Evolutionary conservation across 352 stramenopile genomes (phyloP).

Genomic region (Phytophthora idaei): DNA sequence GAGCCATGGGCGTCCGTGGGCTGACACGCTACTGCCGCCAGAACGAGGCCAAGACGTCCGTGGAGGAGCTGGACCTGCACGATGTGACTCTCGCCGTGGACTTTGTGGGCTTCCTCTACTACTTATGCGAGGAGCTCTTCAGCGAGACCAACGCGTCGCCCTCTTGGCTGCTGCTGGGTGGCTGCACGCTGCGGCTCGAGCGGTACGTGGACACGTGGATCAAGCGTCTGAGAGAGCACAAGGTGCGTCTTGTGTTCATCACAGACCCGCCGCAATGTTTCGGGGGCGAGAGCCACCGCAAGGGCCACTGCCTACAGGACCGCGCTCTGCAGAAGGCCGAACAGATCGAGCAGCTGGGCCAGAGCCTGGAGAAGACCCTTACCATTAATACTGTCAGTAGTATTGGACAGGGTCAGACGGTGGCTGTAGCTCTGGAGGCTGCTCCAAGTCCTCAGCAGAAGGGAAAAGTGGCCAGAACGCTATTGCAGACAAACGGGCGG

Average conservation of each 20-base stretch:
- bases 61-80: slow-evolving; percentile 36
- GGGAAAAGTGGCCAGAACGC: slow-evolving; percentile 27
- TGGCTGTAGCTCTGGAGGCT: background rate
- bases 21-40: slow-evolving; percentile 64
- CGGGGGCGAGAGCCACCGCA: slow-evolving; percentile 67
- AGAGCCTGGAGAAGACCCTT: slow-evolving; percentile 27
- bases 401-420: background rate
- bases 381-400: background rate
- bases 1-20: slow-evolving; percentile 67
- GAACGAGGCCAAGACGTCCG: slow-evolving; percentile 52
- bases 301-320: slow-evolving; percentile 60
- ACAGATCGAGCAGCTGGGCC: slow-evolving; percentile 47
- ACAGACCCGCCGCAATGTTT: slow-evolving; percentile 81
- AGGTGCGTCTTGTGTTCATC: slow-evolving; percentile 70
- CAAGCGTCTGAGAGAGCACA: slow-evolving; percentile 36
- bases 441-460: slow-evolving; percentile 9
- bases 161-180: slow-evolving; percentile 72
- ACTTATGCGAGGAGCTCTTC: slow-evolving; percentile 66
- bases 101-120: slow-evolving; percentile 81
- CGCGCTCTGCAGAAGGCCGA: slow-evolving; percentile 60
- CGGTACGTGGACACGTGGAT: slow-evolving; percentile 58
- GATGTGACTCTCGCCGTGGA: slow-evolving; percentile 84
- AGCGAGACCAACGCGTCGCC: slow-evolving; percentile 34
- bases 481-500: slow-evolving; percentile 71
- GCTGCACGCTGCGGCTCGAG: slow-evolving; percentile 54